These are phyloP conservation scores for Deuterostichococcus epilithicus DNA, from an alignment of 139 green algal species.

Conservation along the genomic window DNA sequence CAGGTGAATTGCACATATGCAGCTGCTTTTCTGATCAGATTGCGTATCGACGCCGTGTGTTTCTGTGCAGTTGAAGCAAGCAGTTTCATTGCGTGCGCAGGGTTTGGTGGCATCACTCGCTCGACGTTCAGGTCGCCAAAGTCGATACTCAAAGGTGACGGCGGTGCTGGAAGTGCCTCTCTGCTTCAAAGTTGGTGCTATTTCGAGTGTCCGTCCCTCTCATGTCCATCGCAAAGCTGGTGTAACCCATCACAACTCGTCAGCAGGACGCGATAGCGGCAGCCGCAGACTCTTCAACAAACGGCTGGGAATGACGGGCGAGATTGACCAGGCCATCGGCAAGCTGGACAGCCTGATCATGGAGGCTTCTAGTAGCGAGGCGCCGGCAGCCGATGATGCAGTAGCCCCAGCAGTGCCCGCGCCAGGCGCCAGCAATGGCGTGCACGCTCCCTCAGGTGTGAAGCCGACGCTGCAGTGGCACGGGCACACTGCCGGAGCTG, in stretches of 20 bases:
- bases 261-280: no score
- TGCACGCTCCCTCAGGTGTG: no score
- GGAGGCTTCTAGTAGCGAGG: background rate
- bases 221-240: no score
- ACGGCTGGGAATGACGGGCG: slow-evolving; percentile 12
- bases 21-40: no score
- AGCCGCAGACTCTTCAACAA: background rate
- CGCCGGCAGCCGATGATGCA: background rate
- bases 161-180: background rate
- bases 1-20: no score
- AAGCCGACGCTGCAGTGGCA: no score
- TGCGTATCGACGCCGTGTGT: no score
- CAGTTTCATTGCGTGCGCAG: background rate
- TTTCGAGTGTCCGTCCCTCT: no score
- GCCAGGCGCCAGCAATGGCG: background rate
- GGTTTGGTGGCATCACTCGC: background rate
- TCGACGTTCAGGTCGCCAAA: background rate
- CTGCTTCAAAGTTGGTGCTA: no score
- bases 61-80: no score
- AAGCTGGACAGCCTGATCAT: slow-evolving; percentile 41
- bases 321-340: slow-evolving; percentile 25
- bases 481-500: no score
- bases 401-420: background rate
- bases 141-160: background rate
- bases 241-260: no score